Conservation (phyloP, 2,329 filamentous ascomycete species). For the Madurella fahalii region DNA sequence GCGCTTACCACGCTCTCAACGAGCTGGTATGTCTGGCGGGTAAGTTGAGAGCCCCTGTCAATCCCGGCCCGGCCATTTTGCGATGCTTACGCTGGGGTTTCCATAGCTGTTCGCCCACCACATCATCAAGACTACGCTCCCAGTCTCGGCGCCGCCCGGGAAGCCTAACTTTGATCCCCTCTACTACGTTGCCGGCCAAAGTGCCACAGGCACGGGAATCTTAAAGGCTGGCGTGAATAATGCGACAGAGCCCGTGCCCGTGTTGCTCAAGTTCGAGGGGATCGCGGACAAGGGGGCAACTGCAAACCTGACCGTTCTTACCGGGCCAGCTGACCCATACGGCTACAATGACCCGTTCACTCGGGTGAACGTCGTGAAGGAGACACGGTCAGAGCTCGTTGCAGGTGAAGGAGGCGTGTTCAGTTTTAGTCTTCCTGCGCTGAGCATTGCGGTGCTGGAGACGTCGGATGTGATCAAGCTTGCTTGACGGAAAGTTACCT, state of each 20-base stretch:
- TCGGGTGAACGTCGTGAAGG: conserved; percentile 48
- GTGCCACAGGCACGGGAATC: conserved; percentile 37
- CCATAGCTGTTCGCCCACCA: conserved; percentile 43
- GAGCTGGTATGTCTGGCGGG: conserved; percentile 45
- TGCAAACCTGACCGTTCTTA: conserved; percentile 44
- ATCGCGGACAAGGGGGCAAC: conserved; percentile 33
- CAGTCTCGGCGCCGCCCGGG: conserved; percentile 30
- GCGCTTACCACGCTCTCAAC: conserved; percentile 47
- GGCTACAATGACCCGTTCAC: conserved; percentile 42
- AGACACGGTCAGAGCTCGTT: conserved; percentile 34
- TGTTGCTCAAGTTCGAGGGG: conserved; percentile 44
- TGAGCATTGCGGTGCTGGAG: conserved; percentile 55
- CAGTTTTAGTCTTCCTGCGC: conserved; percentile 48
- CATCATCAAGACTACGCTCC: conserved; percentile 44
- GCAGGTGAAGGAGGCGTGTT: conserved; percentile 46
- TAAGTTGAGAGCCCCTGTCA: conserved; percentile 6
- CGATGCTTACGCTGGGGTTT: background rate
- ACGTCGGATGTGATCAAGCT: conserved; percentile 23
- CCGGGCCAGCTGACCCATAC: conserved; percentile 40
- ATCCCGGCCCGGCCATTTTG: background rate
- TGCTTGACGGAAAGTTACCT: too few species aligned
- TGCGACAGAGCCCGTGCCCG: conserved; percentile 43
- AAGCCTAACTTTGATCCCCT: conserved; percentile 38
- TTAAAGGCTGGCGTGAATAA: conserved; percentile 54
- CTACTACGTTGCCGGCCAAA: conserved; percentile 48